Evolutionary conservation across 371 early-diverging fungal species (phyloP).

Genomic region (Mucor piriformis): DNA sequence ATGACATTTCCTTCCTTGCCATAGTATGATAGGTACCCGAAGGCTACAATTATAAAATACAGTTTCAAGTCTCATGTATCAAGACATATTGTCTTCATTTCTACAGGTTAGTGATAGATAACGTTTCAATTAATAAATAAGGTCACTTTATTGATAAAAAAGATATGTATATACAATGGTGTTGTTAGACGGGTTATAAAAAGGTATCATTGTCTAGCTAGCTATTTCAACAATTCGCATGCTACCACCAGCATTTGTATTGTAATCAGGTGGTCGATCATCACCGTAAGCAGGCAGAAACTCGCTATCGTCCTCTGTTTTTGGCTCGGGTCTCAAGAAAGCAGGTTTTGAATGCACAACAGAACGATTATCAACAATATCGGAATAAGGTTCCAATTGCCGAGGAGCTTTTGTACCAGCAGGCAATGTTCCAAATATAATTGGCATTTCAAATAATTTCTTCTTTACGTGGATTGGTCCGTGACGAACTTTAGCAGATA

Average conservation of each 20-base stretch:
- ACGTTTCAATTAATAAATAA: too few species aligned
- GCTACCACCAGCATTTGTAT: not conserved
- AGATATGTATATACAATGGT: not conserved
- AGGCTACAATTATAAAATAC: too few species aligned
- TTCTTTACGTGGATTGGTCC: constrained; percentile 28
- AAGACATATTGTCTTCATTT: too few species aligned
- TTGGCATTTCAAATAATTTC: constrained; percentile 25
- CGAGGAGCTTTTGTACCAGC: constrained; percentile 28
- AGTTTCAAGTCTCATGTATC: too few species aligned
- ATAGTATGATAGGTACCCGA: too few species aligned
- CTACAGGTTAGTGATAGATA: too few species aligned
- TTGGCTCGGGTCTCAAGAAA: constrained; percentile 17
- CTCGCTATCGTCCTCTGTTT: constrained; percentile 12
- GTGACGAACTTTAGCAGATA: constrained; percentile 21
- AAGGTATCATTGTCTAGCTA: not conserved
- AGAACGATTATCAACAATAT: constrained; percentile 15
- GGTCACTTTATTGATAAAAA: too few species aligned
- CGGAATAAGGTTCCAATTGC: constrained; percentile 23
- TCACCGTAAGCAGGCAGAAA: constrained; percentile 28
- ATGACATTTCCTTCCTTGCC: too few species aligned
- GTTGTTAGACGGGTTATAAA: not conserved
- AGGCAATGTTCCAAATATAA: constrained; percentile 28
- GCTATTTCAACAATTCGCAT: constrained; percentile 2
- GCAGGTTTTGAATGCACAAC: constrained; percentile 10
- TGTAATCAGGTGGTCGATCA: constrained; percentile 23